Conservation (phyloP, 2,329 filamentous ascomycete genomes). For the Diaporthe destruens region DNA sequence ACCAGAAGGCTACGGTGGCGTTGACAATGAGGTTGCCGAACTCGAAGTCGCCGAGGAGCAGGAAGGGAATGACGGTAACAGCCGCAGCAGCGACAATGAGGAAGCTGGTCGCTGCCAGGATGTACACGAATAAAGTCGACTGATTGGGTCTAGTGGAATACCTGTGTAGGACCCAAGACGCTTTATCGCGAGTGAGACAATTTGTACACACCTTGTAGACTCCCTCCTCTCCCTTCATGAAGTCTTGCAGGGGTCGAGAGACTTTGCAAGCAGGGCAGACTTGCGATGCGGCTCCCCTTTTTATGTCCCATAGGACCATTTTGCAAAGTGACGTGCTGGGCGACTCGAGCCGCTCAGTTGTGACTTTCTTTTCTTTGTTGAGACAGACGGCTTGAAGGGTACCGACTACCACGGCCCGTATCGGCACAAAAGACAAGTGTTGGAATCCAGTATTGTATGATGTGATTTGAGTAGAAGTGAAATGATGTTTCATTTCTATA, state of each 20-base stretch:
- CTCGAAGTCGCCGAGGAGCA: neutral
- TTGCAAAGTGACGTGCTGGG: neutral
- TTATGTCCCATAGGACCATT: neutral
- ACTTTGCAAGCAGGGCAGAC: neutral
- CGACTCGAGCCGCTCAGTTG: neutral
- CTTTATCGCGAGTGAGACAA: neutral
- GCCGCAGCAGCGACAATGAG: neutral
- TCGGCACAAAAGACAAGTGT: neutral
- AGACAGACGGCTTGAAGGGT: no score
- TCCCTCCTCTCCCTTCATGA: neutral
- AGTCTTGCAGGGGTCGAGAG: neutral
- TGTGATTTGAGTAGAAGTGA: no score
- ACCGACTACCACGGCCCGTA: neutral
- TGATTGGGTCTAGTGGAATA: neutral
- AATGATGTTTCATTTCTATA: no score
- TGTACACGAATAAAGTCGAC: neutral
- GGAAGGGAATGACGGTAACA: neutral
- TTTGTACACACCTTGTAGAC: neutral
- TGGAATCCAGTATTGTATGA: neutral
- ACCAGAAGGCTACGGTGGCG: conserved; percentile 1
- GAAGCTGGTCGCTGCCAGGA: neutral
- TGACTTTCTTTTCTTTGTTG: neutral
- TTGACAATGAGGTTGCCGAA: neutral
- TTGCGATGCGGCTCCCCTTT: neutral
- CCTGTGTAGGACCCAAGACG: neutral